Percentiles rank a stretch among this genome's conserved stretches.
Conservation (phyloP, 345 rosid species). For the Gossypium mustelinum region DNA sequence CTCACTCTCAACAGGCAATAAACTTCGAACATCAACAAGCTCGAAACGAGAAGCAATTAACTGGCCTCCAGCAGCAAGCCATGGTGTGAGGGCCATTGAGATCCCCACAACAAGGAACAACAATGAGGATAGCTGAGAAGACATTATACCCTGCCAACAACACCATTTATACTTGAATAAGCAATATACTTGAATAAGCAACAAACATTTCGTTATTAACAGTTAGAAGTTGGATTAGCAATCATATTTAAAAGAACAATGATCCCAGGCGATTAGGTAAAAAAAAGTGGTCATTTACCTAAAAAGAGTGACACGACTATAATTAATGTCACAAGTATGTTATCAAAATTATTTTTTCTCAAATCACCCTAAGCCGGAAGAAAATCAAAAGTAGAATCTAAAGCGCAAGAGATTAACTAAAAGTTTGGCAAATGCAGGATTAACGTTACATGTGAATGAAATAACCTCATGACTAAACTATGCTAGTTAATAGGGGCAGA, state of each 20-base stretch:
- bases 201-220: not conserved
- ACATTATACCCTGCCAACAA: constrained; percentile 83
- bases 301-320: not conserved
- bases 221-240: not conserved
- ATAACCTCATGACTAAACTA: not conserved
- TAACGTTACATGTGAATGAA: constrained; percentile 2
- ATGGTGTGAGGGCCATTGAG: constrained; percentile 97
- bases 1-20: constrained; percentile 95
- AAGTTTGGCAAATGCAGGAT: constrained; percentile 1
- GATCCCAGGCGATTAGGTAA: not conserved
- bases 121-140: constrained; percentile 84
- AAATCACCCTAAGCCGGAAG: not conserved
- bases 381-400: not conserved
- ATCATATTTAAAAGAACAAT: not conserved
- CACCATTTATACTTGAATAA: constrained; percentile 17
- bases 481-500: constrained; percentile 14
- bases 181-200: constrained; percentile 5
- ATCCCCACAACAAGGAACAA: constrained; percentile 94
- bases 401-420: not conserved
- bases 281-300: not conserved
- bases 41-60: constrained; percentile 94
- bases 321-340: not conserved
- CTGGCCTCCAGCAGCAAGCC: constrained; percentile 99
- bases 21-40: constrained; percentile 89
- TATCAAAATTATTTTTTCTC: not conserved